A percentile compares a stretch with the other conserved stretches of the same genome.
Evolutionary conservation across 139 green algal genomes (phyloP).

Genomic region (Deuterostichococcus epilithicus): DNA sequence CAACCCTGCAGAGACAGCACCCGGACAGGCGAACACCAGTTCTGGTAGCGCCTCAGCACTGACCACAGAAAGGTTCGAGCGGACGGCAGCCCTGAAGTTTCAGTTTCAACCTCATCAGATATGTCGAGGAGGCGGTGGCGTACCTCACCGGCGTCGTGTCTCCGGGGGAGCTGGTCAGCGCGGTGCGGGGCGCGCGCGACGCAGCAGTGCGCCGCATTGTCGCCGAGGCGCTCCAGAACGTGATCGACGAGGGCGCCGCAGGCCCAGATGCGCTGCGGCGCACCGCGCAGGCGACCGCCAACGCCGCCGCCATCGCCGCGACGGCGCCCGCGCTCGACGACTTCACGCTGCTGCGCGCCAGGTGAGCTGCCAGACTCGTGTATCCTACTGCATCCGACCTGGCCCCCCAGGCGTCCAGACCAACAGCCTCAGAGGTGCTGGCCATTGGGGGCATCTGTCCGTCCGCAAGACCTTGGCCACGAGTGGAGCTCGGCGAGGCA

Average conservation of each 20-base stretch:
- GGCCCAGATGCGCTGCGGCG: constrained; percentile 9
- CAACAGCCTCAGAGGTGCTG: no score
- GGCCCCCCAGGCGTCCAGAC: constrained; percentile 1
- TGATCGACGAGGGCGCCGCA: constrained; percentile 12
- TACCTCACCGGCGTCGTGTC: constrained; percentile 52
- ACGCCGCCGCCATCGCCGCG: constrained; percentile 35
- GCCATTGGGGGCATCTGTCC: no score
- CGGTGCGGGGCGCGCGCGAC: constrained; percentile 46
- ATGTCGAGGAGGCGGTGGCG: constrained; percentile 22
- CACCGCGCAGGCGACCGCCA: constrained; percentile 43
- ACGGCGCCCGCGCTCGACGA: constrained; percentile 46
- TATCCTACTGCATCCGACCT: constrained; percentile 3
- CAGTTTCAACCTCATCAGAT: no score
- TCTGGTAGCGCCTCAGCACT: no score
- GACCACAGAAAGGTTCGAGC: no score
- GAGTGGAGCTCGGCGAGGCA: no score
- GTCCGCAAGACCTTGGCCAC: no score
- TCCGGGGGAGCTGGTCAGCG: constrained; percentile 51
- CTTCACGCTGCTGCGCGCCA: constrained; percentile 29
- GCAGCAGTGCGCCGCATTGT: constrained; percentile 38
- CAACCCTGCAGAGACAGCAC: no score
- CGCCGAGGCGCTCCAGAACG: constrained; percentile 10
- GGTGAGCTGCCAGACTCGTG: no score
- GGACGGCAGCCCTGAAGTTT: no score
- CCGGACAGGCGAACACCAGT: no score